A percentile compares a stretch with the other conserved stretches of the same genome.
Evolutionary conservation across 768 basidiomycete species (phyloP).

Genomic region (Leccinum truebloodii): DNA sequence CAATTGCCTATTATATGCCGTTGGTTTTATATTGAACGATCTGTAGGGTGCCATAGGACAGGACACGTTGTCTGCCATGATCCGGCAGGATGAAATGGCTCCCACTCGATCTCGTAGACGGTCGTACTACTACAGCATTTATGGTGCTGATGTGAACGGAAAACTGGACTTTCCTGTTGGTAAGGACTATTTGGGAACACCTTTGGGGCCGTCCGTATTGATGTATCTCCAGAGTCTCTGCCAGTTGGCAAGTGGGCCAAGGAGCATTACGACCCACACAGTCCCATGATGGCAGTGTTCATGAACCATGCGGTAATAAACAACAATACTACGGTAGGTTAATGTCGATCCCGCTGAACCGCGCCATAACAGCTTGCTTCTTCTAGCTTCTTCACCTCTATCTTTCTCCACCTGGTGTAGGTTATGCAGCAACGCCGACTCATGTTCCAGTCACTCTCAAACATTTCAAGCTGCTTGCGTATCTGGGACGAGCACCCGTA

Average conservation of each 20-base stretch:
- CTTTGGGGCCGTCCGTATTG: not conserved
- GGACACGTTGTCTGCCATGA: constrained; percentile 72
- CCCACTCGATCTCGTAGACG: constrained; percentile 60
- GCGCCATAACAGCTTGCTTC: constrained; percentile 1
- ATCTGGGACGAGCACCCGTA: constrained; percentile 61
- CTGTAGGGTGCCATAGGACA: constrained; percentile 68
- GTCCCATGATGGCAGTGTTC: constrained; percentile 62
- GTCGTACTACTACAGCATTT: constrained; percentile 46
- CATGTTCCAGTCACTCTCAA: constrained; percentile 73
- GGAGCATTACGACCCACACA: constrained; percentile 53
- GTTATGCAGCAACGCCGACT: constrained; percentile 19
- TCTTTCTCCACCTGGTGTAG: constrained; percentile 31
- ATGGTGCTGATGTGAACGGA: constrained; percentile 41
- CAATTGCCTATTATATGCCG: not conserved
- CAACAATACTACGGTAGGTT: constrained; percentile 44
- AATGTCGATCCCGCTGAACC: not conserved
- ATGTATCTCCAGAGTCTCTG: constrained; percentile 46
- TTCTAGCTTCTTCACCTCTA: constrained; percentile 51
- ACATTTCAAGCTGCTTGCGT: constrained; percentile 75
- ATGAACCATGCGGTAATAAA: constrained; percentile 77
- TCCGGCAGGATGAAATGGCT: constrained; percentile 67
- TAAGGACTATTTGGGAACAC: constrained; percentile 22
- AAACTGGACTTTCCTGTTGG: constrained; percentile 63
- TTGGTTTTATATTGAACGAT: constrained; percentile 10
- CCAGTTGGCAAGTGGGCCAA: constrained; percentile 64